Evolutionary conservation across 208 protist species (phyloP), one percentile per base, ranked within the genome.

Genomic region (Phytomonas serpens): DNA sequence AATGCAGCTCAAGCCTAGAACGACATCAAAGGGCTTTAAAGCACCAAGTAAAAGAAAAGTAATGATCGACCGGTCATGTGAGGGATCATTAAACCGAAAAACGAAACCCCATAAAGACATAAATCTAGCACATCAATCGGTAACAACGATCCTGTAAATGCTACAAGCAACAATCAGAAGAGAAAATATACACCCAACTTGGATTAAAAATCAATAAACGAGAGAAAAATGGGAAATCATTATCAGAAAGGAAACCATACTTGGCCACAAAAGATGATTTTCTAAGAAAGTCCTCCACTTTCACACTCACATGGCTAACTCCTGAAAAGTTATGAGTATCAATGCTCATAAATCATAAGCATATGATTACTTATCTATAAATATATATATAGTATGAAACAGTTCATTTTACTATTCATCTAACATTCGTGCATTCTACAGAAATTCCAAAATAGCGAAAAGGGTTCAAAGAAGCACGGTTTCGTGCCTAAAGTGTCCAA

Each of bases 371-470:
- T 47, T 14, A 47, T 47, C 40, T 47, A 52, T 37, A 29, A 57
- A 71, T 63, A 71, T 2, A 71, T 27, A 33, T 7, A 71, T 29
- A 10, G 57, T 61, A 71, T 34, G 33, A 27, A 73, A 36, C n/a
- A 66, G 47, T 27, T 66, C 64, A 31, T 72, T 66, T 66, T 4
- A 33, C 6, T 72, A 42, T 64, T 72, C 51, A 31, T 72, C 47
- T 66, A 61, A 38, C 29, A 34, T 68, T 65, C 67, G 9, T 52
- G 33, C 67, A 47, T 47, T 47, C 40, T 47, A 47, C 40, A 47
- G 40, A 3, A 47, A 47, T 47, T 47, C 40, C 16, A 47, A 11
- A 47, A 2, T 47, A 47, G 3, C 16, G 40, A 47, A 47, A 47
- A 47, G 14, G 40, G 40, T 2, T 47, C 4, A 47, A 47, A 23